Base-by-base conservation (phyloP, 1,284 basidiomycete genomes). In the Tilletia horrida region DNA sequence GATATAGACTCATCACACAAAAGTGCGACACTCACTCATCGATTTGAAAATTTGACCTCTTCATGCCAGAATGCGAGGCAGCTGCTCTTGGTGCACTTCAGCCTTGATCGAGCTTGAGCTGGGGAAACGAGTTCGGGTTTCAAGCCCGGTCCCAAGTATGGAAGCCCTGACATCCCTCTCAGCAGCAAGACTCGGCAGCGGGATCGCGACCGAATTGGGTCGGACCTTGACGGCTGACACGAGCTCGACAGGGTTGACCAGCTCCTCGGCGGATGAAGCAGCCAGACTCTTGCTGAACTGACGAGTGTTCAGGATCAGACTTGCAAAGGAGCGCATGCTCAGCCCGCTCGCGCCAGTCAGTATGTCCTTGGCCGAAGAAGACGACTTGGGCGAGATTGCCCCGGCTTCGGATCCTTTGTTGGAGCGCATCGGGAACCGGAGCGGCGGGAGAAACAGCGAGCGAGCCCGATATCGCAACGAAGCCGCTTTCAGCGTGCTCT, bases 321-420 rank as follows among this genome's bases (percentile, higher is more conserved):
- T 59, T 16, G 55, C 55, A 18, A 59, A 40, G 13, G 55, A 59
- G 14, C 55, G 55, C 55, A 59, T 59, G 27, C 55, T 31, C 55
- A 59, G 13, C 55, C 31, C 55, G 29, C 55, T 29, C 29, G 55
- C 16, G 25, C 55, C 9, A 1, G 55, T 29, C 9, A 59, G 8
- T 14, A 18, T 16, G 25, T 59, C 16, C 16, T 27, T 21, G 50
- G n/a, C 50, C 21, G 55, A 59, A 16, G 29, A 29, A 3, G 55
- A 21, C 50, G 50, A 27, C 11, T 40, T 40, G 35, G 35, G 35
- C 11, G 35, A 40, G 35, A 40, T 11, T 40, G 35, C 6, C 35
- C 11, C 35, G 35, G 35, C 35, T 40, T 40, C 35, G 4, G 35
- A 4, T 40, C 35, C 35, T 11, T 40, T 40, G 35, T 40, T 40